phyloP scores from a whole-genome alignment of 495 filamentous ascomycete genomes.

The Daldinia decipiens region DNA sequence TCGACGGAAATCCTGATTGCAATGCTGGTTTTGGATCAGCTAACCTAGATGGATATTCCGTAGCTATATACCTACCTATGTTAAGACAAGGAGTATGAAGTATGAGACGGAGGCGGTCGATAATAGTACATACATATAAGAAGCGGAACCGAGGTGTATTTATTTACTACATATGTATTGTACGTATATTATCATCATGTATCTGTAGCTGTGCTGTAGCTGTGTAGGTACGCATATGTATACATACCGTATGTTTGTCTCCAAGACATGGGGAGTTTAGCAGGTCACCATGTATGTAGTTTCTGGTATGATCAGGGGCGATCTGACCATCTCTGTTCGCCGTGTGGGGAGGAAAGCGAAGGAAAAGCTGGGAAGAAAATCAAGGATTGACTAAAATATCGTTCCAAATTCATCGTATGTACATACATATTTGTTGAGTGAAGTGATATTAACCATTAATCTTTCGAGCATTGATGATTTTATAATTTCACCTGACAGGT shows the following conservation, averaged over 20 bases:
- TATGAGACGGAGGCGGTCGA: slow-evolving; percentile 8
- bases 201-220: not conserved
- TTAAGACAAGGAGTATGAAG: slow-evolving; percentile 1
- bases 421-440: no score
- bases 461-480: slow-evolving; percentile 8
- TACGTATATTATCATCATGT: no score
- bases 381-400: slow-evolving; percentile 10
- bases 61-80: not conserved
- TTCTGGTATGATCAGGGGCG: slow-evolving; percentile 29
- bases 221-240: not conserved
- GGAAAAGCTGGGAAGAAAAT: slow-evolving; percentile 12
- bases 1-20: slow-evolving; percentile 4
- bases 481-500: slow-evolving; percentile 1
- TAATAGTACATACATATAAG: slow-evolving; percentile 18
- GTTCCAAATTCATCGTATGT: slow-evolving; percentile 10
- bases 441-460: slow-evolving; percentile 12
- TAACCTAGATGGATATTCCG: slow-evolving; percentile 1
- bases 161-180: not conserved
- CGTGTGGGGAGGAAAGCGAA: slow-evolving; percentile 21
- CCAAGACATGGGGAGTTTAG: slow-evolving; percentile 10
- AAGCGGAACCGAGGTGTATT: slow-evolving; percentile 10
- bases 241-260: slow-evolving; percentile 7
- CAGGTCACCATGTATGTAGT: not conserved
- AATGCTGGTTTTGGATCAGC: slow-evolving; percentile 8
- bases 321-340: slow-evolving; percentile 27